Evolutionary conservation across 768 basidiomycete genomes (phyloP).

Genomic region (Kwoniella botswanensis): DNA sequence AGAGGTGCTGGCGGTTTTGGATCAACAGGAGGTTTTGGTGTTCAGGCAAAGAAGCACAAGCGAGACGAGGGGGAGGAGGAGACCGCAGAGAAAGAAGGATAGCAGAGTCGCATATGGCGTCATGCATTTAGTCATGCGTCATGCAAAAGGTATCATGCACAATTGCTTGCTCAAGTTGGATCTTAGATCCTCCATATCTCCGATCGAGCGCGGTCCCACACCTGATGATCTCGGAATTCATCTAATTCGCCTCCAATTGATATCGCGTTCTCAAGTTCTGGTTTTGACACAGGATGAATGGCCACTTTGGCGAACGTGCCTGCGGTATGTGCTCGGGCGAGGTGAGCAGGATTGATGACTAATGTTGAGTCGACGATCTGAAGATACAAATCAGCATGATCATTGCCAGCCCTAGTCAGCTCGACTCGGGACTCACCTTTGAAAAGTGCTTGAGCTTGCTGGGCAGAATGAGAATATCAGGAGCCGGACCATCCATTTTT

Average conservation of each 20-base stretch:
- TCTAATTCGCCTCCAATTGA: conserved; percentile 39
- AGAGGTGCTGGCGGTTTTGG: conserved; percentile 88
- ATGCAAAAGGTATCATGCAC: neutral
- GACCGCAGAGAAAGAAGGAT: neutral
- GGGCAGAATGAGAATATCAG: conserved; percentile 84
- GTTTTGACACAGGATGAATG: conserved; percentile 57
- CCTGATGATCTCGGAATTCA: conserved; percentile 52
- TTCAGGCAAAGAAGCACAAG: conserved; percentile 23
- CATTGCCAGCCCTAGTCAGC: neutral
- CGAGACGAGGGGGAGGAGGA: conserved; percentile 8
- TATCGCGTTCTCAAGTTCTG: conserved; percentile 37
- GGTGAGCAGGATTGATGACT: conserved; percentile 83
- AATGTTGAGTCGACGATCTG: conserved; percentile 78
- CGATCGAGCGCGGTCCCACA: conserved; percentile 59
- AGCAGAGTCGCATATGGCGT: neutral
- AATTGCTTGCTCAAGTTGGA: neutral
- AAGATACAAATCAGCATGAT: conserved; percentile 15
- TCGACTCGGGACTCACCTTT: conserved; percentile 65
- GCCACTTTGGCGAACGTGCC: conserved; percentile 60
- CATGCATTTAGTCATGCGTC: neutral
- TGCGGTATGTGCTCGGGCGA: conserved; percentile 59
- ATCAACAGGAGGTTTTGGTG: conserved; percentile 77
- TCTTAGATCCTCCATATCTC: conserved; percentile 60
- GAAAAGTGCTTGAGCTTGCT: conserved; percentile 87
- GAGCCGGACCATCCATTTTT: conserved; percentile 65